Evolutionary conservation across 169 alveolate genomes (phyloP).

Genomic region (Plasmodium coatneyi): DNA sequence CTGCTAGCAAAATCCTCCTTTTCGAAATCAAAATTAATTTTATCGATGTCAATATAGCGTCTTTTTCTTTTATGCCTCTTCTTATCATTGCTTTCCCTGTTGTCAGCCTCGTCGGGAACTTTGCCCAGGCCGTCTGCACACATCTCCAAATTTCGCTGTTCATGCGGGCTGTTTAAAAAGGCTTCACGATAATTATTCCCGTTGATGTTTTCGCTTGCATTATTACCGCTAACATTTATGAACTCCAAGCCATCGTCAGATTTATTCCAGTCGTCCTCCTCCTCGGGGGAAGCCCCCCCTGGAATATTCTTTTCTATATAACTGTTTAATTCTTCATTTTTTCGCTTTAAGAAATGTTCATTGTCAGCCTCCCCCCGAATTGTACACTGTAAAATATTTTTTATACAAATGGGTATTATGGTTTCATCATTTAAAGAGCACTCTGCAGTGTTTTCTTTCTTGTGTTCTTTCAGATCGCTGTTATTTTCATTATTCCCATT

Average conservation of each 20-base stretch:
- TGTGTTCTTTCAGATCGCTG: slow-evolving; percentile 9
- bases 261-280: neutral
- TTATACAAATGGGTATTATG: slow-evolving; percentile 49
- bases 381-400: slow-evolving; percentile 52
- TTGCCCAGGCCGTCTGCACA: neutral
- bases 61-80: slow-evolving; percentile 40
- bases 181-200: neutral
- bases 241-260: slow-evolving; percentile 24
- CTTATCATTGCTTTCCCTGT: neutral
- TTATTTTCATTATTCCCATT: neutral
- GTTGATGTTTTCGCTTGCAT: neutral
- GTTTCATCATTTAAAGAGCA: slow-evolving; percentile 44
- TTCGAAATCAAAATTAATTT: slow-evolving; percentile 54
- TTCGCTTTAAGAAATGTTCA: slow-evolving; percentile 23
- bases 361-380: slow-evolving; percentile 14
- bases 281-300: slow-evolving; percentile 3
- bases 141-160: neutral
- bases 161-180: neutral
- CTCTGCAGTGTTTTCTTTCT: slow-evolving; percentile 1
- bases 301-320: slow-evolving; percentile 22
- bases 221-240: neutral
- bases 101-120: neutral
- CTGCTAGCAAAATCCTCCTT: slow-evolving; percentile 43
- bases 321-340: slow-evolving; percentile 49
- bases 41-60: slow-evolving; percentile 37